These are phyloP conservation scores for Phytophthora aleatoria DNA, from an alignment of 352 stramenopile species.

Conservation along the genomic window DNA sequence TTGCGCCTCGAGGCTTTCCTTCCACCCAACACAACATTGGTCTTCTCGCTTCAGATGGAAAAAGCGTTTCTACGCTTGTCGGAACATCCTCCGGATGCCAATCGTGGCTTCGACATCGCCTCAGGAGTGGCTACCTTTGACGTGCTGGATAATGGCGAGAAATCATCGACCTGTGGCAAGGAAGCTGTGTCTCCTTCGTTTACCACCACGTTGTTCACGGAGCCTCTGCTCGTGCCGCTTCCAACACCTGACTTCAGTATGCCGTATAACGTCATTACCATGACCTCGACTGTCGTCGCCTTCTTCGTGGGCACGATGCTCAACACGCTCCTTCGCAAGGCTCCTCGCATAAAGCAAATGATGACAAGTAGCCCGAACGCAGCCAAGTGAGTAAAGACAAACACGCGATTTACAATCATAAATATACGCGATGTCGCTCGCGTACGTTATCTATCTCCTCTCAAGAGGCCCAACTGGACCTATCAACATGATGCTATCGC, in stretches of 20 bases:
- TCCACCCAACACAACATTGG: slow-evolving; percentile 53
- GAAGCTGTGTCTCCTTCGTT: slow-evolving; percentile 16
- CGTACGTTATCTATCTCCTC: slow-evolving; percentile 30
- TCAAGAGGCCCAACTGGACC: slow-evolving; percentile 4
- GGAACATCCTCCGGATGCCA: slow-evolving; percentile 86
- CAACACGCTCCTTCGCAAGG: slow-evolving; percentile 77
- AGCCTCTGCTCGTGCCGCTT: slow-evolving; percentile 81
- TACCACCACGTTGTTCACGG: slow-evolving; percentile 66
- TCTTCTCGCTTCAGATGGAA: slow-evolving; percentile 80
- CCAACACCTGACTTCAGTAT: slow-evolving; percentile 91
- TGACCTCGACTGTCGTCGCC: slow-evolving; percentile 88
- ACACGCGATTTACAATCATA: slow-evolving; percentile 22
- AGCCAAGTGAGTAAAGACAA: slow-evolving; percentile 29
- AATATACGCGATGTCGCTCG: slow-evolving; percentile 35
- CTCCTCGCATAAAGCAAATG: slow-evolving; percentile 71
- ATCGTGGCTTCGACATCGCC: slow-evolving; percentile 86
- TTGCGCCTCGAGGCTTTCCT: slow-evolving; percentile 57
- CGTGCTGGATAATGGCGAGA: not conserved
- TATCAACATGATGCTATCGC: slow-evolving; percentile 12
- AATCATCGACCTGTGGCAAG: slow-evolving; percentile 14
- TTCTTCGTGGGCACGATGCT: slow-evolving; percentile 89
- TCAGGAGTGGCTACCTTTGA: slow-evolving; percentile 60
- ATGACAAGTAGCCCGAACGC: slow-evolving; percentile 34
- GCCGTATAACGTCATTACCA: slow-evolving; percentile 92
- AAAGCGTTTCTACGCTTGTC: slow-evolving; percentile 84